Evolutionary conservation across 2,329 filamentous ascomycete genomes (phyloP).

Genomic region (Colletotrichum endophyticum): DNA sequence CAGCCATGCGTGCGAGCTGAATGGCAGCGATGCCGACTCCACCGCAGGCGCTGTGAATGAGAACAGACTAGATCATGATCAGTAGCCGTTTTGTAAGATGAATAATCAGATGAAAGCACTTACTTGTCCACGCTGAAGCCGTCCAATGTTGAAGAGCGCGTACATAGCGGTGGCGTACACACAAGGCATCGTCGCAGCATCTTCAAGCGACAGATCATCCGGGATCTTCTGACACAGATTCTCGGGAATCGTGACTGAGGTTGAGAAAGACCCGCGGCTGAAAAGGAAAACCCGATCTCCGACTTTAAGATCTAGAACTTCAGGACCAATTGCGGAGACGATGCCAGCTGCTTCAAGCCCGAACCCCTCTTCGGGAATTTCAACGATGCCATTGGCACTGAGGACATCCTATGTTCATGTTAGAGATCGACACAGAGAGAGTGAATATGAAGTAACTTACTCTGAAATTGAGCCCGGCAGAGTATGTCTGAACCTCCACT

Average conservation of each 20-base stretch:
- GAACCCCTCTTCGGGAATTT: not conserved
- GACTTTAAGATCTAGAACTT: not conserved
- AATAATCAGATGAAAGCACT: not conserved
- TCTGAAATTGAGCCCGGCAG: constrained; percentile 21
- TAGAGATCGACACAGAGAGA: not conserved
- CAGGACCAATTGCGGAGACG: not conserved
- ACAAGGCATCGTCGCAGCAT: constrained; percentile 32
- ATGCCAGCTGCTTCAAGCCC: not conserved
- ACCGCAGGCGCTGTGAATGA: constrained; percentile 11
- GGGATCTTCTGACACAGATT: constrained; percentile 27
- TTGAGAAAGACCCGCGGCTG: not conserved
- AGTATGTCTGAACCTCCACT: constrained; percentile 13
- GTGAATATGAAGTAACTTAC: constrained; percentile 1
- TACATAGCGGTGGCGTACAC: constrained; percentile 33
- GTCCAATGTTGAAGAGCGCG: constrained; percentile 17
- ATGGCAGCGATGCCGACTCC: constrained; percentile 4
- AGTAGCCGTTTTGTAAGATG: not conserved
- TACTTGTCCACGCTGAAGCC: constrained; percentile 24
- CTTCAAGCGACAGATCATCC: constrained; percentile 26
- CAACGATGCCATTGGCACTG: not conserved
- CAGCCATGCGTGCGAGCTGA: not conserved
- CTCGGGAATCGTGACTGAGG: not conserved
- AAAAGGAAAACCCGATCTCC: constrained; percentile 32
- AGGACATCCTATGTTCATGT: not conserved
- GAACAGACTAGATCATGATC: constrained; percentile 19